Evolutionary conservation across 2,329 filamentous ascomycete genomes (phyloP), one percentile per base, ranked within the genome.

Genomic region (Didymella glomerata): DNA sequence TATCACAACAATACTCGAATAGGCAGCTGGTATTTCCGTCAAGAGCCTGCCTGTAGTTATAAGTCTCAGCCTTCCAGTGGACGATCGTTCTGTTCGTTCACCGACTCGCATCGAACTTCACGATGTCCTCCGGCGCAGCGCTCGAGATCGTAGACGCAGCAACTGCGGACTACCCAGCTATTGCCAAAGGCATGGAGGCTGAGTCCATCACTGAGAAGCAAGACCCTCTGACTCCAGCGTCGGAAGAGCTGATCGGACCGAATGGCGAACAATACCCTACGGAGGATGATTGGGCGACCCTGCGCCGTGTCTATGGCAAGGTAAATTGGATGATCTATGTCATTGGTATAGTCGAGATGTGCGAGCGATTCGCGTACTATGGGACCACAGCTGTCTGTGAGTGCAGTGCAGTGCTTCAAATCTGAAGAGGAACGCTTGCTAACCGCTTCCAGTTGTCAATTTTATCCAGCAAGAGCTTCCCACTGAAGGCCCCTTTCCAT

Each of bases 401-500:
- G 42, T 52, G 28, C 18, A 10, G 42, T 52, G 28, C 18, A 14
- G 8, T 7, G 2, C n/a, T 30, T 13, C 4, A n/a, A 10, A 8
- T 13, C 5, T n/a, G 28, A 10, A 30, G 30, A 9, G 10, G 7
- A 9, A 18, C 13, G 10, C 7, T 20, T 5, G 24, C 59, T 64
- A n/a, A 66, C 20, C 3, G 4, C 16, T 28, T 25, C 4, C 38
- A 68, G 65, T 74, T 34, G 68, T 72, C 49, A 76, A 76, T 46
- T 68, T 75, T 61, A 74, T 76, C 18, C 70, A 72, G 48, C 79
- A 86, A 62, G 78, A 81, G 40, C 80, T 71, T 76, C 82, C 50
- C 81, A 80, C 50, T 75, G 78, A 61, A 62, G 84, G 68, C 76
- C 77, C 48, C 79, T 60, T 83, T 80, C 73, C 83, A 79, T 73